Percentiles rank a stretch among this genome's conserved stretches.
These are phyloP conservation scores for Russula vinacea DNA, from an alignment of 768 basidiomycete species.

Conservation along the genomic window DNA sequence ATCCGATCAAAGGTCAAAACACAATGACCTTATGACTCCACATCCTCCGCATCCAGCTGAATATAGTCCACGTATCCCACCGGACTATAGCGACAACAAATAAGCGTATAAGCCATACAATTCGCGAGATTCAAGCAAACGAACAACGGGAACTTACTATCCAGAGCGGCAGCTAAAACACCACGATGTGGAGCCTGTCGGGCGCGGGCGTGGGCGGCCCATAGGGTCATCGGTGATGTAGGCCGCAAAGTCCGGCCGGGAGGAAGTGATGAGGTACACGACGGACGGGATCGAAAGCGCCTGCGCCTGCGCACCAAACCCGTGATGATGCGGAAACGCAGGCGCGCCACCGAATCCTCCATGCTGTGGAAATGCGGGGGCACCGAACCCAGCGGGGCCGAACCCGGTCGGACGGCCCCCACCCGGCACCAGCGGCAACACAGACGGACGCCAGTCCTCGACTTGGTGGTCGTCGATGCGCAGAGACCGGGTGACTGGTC, in stretches of 20 bases:
- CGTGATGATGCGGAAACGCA: constrained; percentile 11
- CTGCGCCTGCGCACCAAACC: constrained; percentile 3
- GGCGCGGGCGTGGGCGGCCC: constrained; percentile 23
- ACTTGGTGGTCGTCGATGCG: constrained; percentile 20
- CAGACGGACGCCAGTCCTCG: constrained; percentile 24
- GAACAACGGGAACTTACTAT: constrained; percentile 14
- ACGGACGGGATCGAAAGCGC: constrained; percentile 15
- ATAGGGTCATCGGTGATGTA: constrained; percentile 29
- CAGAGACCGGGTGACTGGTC: constrained; percentile 23
- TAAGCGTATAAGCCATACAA: neutral
- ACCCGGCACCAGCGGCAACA: neutral
- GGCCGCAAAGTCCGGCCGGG: constrained; percentile 13
- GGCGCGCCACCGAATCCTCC: constrained; percentile 11
- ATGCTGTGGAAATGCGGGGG: neutral
- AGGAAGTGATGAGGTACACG: constrained; percentile 29
- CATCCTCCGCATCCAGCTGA: constrained; percentile 28
- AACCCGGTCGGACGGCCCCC: neutral
- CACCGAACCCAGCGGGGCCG: neutral
- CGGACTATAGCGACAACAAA: constrained; percentile 15
- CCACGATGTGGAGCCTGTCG: constrained; percentile 26
- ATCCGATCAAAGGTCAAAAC: neutral
- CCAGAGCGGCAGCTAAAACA: constrained; percentile 26
- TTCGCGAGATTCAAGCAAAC: neutral
- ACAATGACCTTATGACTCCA: neutral
- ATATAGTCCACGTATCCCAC: constrained; percentile 26